A percentile compares a stretch with the other conserved stretches of the same genome.
Conservation (phyloP, 1,284 basidiomycete genomes). For the Apiotrichum akiyoshidainum region DNA sequence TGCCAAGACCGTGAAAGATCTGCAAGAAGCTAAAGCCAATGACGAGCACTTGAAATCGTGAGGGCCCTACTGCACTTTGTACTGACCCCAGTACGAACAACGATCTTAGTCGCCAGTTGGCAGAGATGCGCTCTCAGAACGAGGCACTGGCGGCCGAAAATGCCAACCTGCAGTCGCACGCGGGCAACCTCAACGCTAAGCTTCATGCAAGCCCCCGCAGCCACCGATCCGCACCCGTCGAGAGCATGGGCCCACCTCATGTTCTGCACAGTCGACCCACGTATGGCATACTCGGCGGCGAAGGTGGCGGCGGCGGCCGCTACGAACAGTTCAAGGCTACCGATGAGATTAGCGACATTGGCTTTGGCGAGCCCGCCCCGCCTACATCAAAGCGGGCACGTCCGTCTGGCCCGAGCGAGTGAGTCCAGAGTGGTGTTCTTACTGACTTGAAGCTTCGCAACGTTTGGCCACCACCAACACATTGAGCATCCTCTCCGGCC, state of each 20-base stretch:
- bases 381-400: background rate
- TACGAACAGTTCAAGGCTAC: background rate
- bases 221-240: background rate
- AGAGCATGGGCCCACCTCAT: background rate
- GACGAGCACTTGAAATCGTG: background rate
- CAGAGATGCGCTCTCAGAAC: slow-evolving; percentile 6
- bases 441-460: background rate
- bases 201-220: background rate
- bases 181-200: background rate
- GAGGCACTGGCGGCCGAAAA: background rate
- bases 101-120: slow-evolving; percentile 2
- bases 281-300: background rate
- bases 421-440: background rate
- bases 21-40: background rate
- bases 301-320: background rate
- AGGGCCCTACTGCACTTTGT: no score
- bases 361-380: background rate
- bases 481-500: background rate
- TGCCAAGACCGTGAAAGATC: background rate
- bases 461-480: background rate
- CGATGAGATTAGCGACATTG: background rate
- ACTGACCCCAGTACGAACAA: slow-evolving; percentile 6
- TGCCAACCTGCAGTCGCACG: background rate
- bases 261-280: background rate
- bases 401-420: background rate